Base-by-base conservation (phyloP, 495 filamentous ascomycete species). In the Lophium mytilinum region DNA sequence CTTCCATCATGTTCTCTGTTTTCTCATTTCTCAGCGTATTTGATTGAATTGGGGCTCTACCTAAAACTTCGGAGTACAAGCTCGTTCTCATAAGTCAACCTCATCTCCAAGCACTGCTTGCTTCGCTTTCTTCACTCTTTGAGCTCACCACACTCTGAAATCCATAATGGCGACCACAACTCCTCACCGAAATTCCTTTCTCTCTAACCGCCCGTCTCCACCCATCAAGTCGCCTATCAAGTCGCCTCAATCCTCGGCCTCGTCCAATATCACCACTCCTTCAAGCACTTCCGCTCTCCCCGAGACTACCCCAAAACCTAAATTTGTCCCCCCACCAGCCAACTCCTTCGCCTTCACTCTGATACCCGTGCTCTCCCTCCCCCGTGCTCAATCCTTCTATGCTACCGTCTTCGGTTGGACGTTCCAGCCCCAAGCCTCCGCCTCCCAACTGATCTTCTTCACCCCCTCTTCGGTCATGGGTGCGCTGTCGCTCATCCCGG, bases 381-480 rank as follows among this genome's bases (percentile, higher is more conserved):
- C 21, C 18, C 50, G 50, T 19, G 50, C 50, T 9, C 50, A 52
- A 40, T 10, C 34, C 34, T 52, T 52, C 50, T 52, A 52, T 30
- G 11, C 17, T 30, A 33, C 50, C 50, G 50, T 52, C 50, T 52
- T 52, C 50, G 33, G 8, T 14, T 52, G 50, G 50, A 37, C 34
- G 10, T 52, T 37, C 33, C 50, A 18, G 34, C 34, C 50, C 14
- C 50, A 52, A 17, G 18, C 24, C 24, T 37, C 24, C 21, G 6
- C 21, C 14, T 19, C 14, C 14, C 50, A 40, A 21, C 34, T 52
- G 4, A 52, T 52, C 50, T 52, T 37, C 33, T 52, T 52, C 50
- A 52, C 50, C 12, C 50, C 50, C 37, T n/a, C 14, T 3, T 52
- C 50, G 18, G 15, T 52, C 50, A 52, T 52, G 50, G 50, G 50